Percentiles rank a stretch among this genome's conserved stretches.
phyloP scores from a whole-genome alignment of 1,284 basidiomycete species.

The Leucoagaricus sp. region DNA sequence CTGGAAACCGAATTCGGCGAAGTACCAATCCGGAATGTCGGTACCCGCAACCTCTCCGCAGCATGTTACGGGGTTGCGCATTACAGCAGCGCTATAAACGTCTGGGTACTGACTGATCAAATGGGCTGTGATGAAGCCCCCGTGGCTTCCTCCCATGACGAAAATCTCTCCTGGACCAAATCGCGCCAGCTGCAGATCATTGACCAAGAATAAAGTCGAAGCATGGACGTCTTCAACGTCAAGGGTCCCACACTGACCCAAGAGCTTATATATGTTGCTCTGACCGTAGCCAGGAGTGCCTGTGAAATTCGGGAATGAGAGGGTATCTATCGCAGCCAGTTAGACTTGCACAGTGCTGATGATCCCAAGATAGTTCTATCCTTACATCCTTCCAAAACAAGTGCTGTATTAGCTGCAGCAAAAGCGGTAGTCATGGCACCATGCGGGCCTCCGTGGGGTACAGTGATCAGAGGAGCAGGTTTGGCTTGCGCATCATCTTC shows the following conservation, averaged over 20 bases:
- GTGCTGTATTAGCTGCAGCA: slow-evolving; percentile 39
- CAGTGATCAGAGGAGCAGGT: slow-evolving; percentile 47
- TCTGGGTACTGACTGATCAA: slow-evolving; percentile 67
- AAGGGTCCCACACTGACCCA: slow-evolving; percentile 63
- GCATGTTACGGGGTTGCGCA: slow-evolving; percentile 74
- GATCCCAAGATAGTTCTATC: slow-evolving; percentile 13
- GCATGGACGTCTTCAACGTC: slow-evolving; percentile 60
- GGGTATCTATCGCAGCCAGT: slow-evolving; percentile 42
- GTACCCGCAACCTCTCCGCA: slow-evolving; percentile 53
- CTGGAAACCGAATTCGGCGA: slow-evolving; percentile 53
- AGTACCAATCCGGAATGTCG: slow-evolving; percentile 79
- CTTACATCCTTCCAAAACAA: slow-evolving; percentile 65
- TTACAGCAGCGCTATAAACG: slow-evolving; percentile 58
- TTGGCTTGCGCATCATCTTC: slow-evolving; percentile 13
- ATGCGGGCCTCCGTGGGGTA: slow-evolving; percentile 76
- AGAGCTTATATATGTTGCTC: slow-evolving; percentile 33
- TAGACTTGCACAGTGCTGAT: not conserved
- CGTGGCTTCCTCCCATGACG: slow-evolving; percentile 71
- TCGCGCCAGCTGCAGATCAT: slow-evolving; percentile 34
- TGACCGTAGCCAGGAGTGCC: slow-evolving; percentile 68
- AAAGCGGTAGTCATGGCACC: slow-evolving; percentile 50
- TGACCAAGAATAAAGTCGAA: slow-evolving; percentile 9
- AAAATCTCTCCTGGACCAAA: slow-evolving; percentile 53
- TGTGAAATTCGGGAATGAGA: slow-evolving; percentile 69
- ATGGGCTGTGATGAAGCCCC: slow-evolving; percentile 68